Evolutionary conservation across 129 eudicot species (phyloP).

Genomic region (Helianthus tuberosus): DNA sequence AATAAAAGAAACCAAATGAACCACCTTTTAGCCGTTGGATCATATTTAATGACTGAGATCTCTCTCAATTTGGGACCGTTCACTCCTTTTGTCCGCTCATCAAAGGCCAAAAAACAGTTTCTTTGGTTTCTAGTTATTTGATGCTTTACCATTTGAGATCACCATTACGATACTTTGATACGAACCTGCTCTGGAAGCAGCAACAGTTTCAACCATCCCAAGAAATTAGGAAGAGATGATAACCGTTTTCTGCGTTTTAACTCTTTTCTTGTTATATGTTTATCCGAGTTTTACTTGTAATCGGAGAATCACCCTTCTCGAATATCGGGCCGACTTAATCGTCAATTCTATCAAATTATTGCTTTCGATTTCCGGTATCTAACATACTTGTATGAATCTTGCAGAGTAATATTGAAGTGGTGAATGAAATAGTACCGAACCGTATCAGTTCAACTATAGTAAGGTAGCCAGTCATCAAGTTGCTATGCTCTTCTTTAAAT

Average conservation of each 20-base stretch:
- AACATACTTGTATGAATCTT: background rate
- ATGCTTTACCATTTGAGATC: background rate
- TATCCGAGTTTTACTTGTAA: no score
- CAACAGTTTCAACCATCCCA: no score
- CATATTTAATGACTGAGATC: background rate
- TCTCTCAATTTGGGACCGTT: background rate
- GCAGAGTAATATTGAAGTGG: conserved; percentile 79
- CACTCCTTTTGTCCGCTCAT: background rate
- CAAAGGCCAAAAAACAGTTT: background rate
- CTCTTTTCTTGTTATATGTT: no score
- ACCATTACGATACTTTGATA: background rate
- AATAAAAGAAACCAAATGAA: background rate
- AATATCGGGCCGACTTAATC: no score
- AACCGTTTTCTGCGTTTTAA: no score
- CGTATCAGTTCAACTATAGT: conserved; percentile 85
- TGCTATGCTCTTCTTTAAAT: background rate
- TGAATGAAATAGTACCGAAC: conserved; percentile 82
- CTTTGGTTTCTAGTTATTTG: background rate
- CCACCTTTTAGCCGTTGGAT: background rate
- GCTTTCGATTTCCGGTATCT: no score
- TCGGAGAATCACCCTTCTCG: no score
- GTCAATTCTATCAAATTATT: no score
- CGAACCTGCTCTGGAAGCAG: no score
- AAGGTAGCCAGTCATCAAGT: conserved; percentile 44
- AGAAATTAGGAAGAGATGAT: no score